Conservation (phyloP, 2,329 filamentous ascomycete genomes). For the Fusarium camptoceras region DNA sequence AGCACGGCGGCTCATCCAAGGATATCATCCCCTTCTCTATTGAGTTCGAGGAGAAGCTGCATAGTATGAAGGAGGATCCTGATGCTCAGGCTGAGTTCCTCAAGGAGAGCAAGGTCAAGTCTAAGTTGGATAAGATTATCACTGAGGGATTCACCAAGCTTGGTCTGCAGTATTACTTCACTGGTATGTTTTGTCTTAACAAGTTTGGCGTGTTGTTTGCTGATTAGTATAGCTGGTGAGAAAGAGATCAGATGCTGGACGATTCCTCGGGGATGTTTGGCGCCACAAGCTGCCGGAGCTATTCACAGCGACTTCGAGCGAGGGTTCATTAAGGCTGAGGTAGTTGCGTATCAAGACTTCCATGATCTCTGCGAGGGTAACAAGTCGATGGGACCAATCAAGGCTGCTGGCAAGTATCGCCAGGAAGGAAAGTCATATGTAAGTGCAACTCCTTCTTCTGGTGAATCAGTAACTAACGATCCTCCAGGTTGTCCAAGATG, state of each 20-base stretch:
- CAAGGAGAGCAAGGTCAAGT: conserved; percentile 57
- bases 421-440: conserved; percentile 60
- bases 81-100: conserved; percentile 51
- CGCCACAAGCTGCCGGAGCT: conserved; percentile 56
- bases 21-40: conserved; percentile 60
- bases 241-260: conserved; percentile 61
- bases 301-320: conserved; percentile 59
- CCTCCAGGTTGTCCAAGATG: conserved; percentile 55
- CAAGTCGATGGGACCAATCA: conserved; percentile 59
- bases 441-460: conserved; percentile 8
- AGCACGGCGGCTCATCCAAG: conserved; percentile 55
- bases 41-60: conserved; percentile 59
- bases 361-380: conserved; percentile 56
- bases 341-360: conserved; percentile 60
- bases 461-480: conserved; percentile 32
- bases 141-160: conserved; percentile 59
- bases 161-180: conserved; percentile 60
- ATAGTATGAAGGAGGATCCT: conserved; percentile 54
- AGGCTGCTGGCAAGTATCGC: conserved; percentile 59
- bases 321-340: conserved; percentile 60
- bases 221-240: conserved; percentile 52
- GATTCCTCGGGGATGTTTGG: conserved; percentile 52
- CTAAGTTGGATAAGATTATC: conserved; percentile 56
- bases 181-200: conserved; percentile 42
- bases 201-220: neutral